Conservation (phyloP, 768 basidiomycete genomes). For the Leccinellum luteum region DNA sequence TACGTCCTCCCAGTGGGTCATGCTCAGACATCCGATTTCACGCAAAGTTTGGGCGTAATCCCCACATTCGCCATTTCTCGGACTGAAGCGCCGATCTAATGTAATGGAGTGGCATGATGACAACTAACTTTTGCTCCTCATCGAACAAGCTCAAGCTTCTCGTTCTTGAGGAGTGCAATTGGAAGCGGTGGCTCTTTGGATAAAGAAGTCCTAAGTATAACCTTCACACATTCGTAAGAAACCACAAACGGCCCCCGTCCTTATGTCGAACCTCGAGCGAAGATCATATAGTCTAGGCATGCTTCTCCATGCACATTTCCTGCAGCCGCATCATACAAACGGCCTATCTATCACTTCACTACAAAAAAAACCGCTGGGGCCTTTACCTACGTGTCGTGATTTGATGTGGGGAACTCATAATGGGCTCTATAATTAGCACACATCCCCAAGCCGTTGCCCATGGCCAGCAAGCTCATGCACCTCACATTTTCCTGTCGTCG, state of each 20-base stretch:
- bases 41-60: neutral
- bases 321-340: neutral
- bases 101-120: neutral
- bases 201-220: too few species aligned
- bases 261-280: neutral
- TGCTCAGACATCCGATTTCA: neutral
- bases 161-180: neutral
- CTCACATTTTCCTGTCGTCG: neutral
- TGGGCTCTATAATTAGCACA: slow-evolving; percentile 2
- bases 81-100: neutral
- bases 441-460: neutral
- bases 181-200: neutral
- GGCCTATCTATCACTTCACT: neutral
- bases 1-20: slow-evolving; percentile 4
- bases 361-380: neutral
- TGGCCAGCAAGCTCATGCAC: neutral
- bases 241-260: neutral
- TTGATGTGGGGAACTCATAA: neutral
- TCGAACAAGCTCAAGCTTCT: neutral
- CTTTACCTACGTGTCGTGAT: neutral
- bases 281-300: neutral
- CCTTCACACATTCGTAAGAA: neutral
- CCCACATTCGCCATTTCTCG: neutral
- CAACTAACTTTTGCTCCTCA: neutral
- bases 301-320: neutral